Evolutionary conservation across 129 eudicot species (phyloP).

Genomic region (Pulicaria dysenterica): DNA sequence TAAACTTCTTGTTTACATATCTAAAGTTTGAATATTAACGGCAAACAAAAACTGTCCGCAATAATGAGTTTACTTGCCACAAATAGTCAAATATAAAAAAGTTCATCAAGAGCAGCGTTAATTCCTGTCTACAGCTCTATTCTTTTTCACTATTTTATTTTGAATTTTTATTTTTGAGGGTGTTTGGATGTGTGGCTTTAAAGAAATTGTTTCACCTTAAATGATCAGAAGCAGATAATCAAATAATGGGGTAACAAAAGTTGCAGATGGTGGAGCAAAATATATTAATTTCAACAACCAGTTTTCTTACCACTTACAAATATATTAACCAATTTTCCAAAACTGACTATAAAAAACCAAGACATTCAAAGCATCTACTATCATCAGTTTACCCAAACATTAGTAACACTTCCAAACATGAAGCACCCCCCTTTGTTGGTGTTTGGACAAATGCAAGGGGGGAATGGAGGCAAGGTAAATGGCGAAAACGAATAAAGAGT

Average conservation of each 20-base stretch:
- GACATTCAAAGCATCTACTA: not conserved
- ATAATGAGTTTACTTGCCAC: conserved; percentile 6
- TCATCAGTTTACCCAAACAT: not conserved
- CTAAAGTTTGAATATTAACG: conserved; percentile 51
- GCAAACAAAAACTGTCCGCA: conserved; percentile 31
- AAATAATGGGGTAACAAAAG: not conserved
- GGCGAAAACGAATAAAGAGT: not conserved
- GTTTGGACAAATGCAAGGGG: not conserved
- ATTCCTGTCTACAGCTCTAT: no score
- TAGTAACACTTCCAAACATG: not conserved
- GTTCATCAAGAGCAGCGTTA: no score
- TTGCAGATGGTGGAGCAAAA: not conserved
- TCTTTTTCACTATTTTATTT: not conserved
- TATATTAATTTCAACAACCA: no score
- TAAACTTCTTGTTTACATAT: conserved; percentile 94
- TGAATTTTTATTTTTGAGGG: not conserved
- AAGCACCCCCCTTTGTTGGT: not conserved
- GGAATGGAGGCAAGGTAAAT: not conserved
- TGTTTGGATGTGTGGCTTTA: not conserved
- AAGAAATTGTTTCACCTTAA: not conserved
- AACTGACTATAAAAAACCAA: not conserved
- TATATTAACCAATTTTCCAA: not conserved
- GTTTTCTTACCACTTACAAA: not conserved
- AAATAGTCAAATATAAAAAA: not conserved
- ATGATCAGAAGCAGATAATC: not conserved